Evolutionary conservation across 371 early-diverging fungal species (phyloP), one percentile per base, ranked within the genome.

Genomic region (Lichtheimia ornata): DNA sequence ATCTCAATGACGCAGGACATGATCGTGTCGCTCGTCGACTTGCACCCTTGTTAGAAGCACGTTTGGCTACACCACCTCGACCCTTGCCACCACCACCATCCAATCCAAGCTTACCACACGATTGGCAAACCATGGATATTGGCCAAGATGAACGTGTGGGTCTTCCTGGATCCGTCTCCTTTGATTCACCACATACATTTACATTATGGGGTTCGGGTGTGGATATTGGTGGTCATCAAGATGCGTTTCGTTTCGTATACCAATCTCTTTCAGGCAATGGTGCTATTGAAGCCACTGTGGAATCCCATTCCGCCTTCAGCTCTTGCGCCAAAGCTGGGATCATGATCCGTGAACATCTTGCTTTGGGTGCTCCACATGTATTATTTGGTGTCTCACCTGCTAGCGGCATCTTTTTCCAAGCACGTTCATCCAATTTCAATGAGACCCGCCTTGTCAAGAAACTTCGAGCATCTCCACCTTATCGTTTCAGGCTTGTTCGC

Each of bases 51-150:
- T 27, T 79, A 6, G 59, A 71, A 58, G 65, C 67, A 25, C 76
- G 75, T 17, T 28, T 79, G 12, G 53, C 59, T 9, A 47, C 63
- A 27, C 79, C 79, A 4, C 50, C 59, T 15, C 66, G 69, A 20
- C 76, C 79, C 5, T 61, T 79, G 11, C 79, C 79, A 6, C 72
- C 70, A 3, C 76, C 76, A 35, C 61, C 68, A 18, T 72, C 79
- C 1, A 79, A 79, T 40, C 79, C 79, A 13, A 75, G 69, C 30
- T 55, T 79, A 15, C 79, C 79, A 1, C 70, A 71, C 11, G 68
- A 71, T 49, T 79, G 79, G 79, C 79, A 73, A 52, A 79, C 79
- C 1, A 75, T 73, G 70, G 79, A 79, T 56, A 64, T 79, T 3
- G 79, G 79, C 6, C 64, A 73, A 41, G 72, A 75, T 22, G 62